Conservation (phyloP, 768 basidiomycete genomes). For the Leccinum variicolor region DNA sequence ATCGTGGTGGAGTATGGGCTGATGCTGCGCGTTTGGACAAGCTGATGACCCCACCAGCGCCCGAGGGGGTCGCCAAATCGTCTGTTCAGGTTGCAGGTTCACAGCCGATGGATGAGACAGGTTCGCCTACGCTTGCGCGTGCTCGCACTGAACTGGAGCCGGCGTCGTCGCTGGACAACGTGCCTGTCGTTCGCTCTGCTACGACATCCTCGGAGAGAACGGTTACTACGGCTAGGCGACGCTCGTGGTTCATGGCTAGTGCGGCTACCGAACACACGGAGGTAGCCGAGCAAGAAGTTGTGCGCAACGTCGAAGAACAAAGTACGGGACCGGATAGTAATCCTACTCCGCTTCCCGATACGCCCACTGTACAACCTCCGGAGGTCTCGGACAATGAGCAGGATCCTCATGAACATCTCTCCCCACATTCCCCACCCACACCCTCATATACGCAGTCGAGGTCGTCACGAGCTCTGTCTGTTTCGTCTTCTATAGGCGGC, state of each 20-base stretch:
- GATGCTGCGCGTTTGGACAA: slow-evolving; percentile 58
- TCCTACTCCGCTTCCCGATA: slow-evolving; percentile 16
- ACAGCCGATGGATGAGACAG: slow-evolving; percentile 35
- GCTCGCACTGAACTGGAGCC: slow-evolving; percentile 34
- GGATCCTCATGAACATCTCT: slow-evolving; percentile 15
- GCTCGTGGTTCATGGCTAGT: slow-evolving; percentile 56
- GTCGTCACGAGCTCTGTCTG: slow-evolving; percentile 34
- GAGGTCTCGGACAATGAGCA: slow-evolving; percentile 19
- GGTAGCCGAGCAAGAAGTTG: slow-evolving; percentile 23
- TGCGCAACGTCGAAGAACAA: slow-evolving; percentile 25
- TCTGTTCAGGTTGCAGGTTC: slow-evolving; percentile 20
- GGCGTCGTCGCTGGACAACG: slow-evolving; percentile 21
- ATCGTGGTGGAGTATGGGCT: slow-evolving; percentile 87
- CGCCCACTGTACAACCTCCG: slow-evolving; percentile 2
- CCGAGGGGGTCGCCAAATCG: slow-evolving; percentile 6
- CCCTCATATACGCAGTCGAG: slow-evolving; percentile 31
- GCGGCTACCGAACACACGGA: slow-evolving; percentile 34
- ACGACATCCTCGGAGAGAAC: slow-evolving; percentile 22
- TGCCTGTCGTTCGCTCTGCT: slow-evolving; percentile 20
- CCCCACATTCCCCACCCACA: slow-evolving; percentile 43
- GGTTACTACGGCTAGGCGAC: slow-evolving; percentile 36
- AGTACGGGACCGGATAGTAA: slow-evolving; percentile 35
- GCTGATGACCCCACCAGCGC: slow-evolving; percentile 9
- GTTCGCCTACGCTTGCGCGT: slow-evolving; percentile 10
- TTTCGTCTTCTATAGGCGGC: slow-evolving; percentile 33